Evolutionary conservation across 1,284 basidiomycete species (phyloP).

Genomic region (Mrakiaceae sp.): DNA sequence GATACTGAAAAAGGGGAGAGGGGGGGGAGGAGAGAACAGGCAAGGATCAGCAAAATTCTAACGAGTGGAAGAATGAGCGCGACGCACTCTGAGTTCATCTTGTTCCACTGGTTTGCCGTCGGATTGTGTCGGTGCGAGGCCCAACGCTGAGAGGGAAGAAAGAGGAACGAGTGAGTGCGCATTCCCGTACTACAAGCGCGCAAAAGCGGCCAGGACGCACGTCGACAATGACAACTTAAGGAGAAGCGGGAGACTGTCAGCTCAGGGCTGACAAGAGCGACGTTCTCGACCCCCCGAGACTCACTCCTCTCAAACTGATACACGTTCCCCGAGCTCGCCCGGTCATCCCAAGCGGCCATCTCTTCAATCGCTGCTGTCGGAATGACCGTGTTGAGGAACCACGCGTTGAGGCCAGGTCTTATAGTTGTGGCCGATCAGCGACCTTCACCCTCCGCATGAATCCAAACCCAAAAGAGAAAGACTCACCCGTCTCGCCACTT

Average conservation of each 20-base stretch:
- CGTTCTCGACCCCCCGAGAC: background rate
- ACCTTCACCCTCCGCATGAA: no score
- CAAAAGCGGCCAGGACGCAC: background rate
- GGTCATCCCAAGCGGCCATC: slow-evolving; percentile 1
- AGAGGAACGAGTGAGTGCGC: background rate
- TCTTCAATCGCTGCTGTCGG: slow-evolving; percentile 8
- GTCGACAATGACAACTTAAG: slow-evolving; percentile 10
- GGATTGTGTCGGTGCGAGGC: slow-evolving; percentile 1
- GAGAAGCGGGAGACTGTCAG: no score
- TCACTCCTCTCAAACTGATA: slow-evolving; percentile 10
- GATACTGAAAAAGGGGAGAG: background rate
- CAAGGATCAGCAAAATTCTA: background rate
- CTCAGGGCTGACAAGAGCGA: no score
- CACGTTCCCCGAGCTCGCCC: background rate
- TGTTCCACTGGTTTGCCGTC: slow-evolving; percentile 1
- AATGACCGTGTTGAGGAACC: slow-evolving; percentile 12
- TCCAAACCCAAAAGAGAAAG: background rate
- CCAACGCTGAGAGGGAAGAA: background rate
- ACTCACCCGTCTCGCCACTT: slow-evolving; percentile 14
- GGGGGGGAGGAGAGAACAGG: background rate
- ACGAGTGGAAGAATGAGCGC: background rate
- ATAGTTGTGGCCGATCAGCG: no score
- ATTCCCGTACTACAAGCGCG: background rate
- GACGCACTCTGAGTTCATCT: slow-evolving; percentile 2
- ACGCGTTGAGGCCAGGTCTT: slow-evolving; percentile 8